phyloP scores from a whole-genome alignment of 1,284 basidiomycete genomes.

The Spongispora temasekensis region DNA sequence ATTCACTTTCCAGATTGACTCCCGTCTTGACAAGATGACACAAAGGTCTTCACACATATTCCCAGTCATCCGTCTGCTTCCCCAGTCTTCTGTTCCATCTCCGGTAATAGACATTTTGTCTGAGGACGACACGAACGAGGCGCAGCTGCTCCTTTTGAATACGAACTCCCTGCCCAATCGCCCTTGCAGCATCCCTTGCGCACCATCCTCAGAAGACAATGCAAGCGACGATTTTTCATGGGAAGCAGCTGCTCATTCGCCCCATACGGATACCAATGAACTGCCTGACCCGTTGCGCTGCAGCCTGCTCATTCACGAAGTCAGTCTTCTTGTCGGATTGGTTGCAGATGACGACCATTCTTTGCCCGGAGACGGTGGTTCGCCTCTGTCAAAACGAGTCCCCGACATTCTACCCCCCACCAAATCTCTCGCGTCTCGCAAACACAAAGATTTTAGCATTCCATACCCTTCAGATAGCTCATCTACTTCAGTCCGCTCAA shows the following conservation, averaged over 20 bases:
- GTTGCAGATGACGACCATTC: slow-evolving; percentile 21
- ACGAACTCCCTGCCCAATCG: slow-evolving; percentile 11
- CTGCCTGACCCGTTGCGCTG: slow-evolving; percentile 17
- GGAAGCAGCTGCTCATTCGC: slow-evolving; percentile 13
- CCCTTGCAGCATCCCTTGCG: background rate
- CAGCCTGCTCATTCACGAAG: slow-evolving; percentile 35
- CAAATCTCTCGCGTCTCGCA: slow-evolving; percentile 19
- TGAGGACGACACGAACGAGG: slow-evolving; percentile 16
- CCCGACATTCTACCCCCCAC: slow-evolving; percentile 25
- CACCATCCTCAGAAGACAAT: background rate
- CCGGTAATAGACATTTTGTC: slow-evolving; percentile 8
- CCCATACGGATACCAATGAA: slow-evolving; percentile 3
- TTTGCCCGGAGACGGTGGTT: slow-evolving; percentile 1
- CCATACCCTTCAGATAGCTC: background rate
- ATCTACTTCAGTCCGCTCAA: background rate
- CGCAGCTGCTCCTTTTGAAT: slow-evolving; percentile 16
- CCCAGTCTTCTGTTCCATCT: slow-evolving; percentile 2
- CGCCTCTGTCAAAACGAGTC: slow-evolving; percentile 1
- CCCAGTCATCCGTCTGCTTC: background rate
- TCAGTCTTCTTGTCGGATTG: slow-evolving; percentile 35
- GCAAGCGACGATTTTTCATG: slow-evolving; percentile 13
- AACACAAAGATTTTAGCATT: slow-evolving; percentile 3
- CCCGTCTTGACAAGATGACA: slow-evolving; percentile 11
- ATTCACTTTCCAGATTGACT: slow-evolving; percentile 16
- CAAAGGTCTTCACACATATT: background rate